A percentile compares a stretch with the other conserved stretches of the same genome.
Evolutionary conservation across 805 yeast species (phyloP).

Genomic region (Candida saitoana): DNA sequence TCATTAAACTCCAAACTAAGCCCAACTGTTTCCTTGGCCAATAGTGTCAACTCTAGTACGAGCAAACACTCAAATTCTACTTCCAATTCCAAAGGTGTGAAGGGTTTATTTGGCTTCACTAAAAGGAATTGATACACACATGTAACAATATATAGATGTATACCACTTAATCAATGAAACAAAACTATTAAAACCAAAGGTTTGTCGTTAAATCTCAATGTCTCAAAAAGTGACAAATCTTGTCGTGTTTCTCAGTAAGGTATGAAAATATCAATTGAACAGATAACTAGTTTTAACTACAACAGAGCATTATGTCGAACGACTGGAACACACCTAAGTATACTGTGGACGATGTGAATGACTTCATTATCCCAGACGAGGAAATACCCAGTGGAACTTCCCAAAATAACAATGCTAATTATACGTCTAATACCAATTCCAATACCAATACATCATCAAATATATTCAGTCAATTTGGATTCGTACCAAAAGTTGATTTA

Average conservation of each 20-base stretch:
- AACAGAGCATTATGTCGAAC: constrained; percentile 5
- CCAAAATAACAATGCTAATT: constrained; percentile 1
- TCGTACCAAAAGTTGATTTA: constrained; percentile 29
- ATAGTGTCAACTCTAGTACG: constrained; percentile 16
- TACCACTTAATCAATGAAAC: neutral
- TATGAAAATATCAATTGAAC: neutral
- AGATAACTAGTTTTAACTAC: constrained; percentile 1
- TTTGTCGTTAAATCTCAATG: too few relatives aligned
- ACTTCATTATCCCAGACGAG: constrained; percentile 38
- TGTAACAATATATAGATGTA: neutral
- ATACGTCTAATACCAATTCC: neutral
- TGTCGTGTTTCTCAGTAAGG: too few relatives aligned
- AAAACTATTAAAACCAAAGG: too few relatives aligned
- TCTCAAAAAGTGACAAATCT: too few relatives aligned
- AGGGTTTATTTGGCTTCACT: constrained; percentile 15
- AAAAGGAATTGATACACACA: constrained; percentile 5
- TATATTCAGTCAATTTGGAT: constrained; percentile 13
- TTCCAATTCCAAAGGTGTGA: constrained; percentile 12
- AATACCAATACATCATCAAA: constrained; percentile 3
- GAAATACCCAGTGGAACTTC: constrained; percentile 11
- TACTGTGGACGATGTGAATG: constrained; percentile 18
- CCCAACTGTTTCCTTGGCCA: constrained; percentile 13
- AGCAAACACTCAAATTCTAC: constrained; percentile 16
- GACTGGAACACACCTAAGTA: constrained; percentile 8
- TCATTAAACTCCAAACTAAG: constrained; percentile 7